phyloP scores from a whole-genome alignment of 2,329 filamentous ascomycete genomes.

The Botryotinia convoluta region DNA sequence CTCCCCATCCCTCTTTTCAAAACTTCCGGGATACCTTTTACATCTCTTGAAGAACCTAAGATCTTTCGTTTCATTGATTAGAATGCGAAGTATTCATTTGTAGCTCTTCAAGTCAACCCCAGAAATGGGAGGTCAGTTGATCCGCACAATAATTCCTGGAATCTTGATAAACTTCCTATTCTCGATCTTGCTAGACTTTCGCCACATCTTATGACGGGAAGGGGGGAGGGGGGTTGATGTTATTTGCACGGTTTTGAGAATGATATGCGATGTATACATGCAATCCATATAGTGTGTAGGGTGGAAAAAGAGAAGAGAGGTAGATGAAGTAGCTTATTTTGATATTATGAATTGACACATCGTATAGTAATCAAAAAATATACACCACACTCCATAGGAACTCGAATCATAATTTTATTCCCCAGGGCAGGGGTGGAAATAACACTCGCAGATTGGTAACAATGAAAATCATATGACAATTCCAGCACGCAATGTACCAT shows the following conservation, averaged over 20 bases:
- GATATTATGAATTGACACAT: too few species aligned
- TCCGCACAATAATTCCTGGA: too few species aligned
- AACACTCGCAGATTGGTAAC: too few species aligned
- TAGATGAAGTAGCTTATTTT: rapidly evolving
- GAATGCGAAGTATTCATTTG: too few species aligned
- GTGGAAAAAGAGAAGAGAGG: background rate
- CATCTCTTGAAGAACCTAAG: background rate
- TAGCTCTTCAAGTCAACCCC: rapidly evolving
- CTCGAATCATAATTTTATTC: too few species aligned
- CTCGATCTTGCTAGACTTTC: background rate
- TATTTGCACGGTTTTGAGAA: background rate
- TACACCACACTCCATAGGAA: background rate
- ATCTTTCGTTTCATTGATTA: background rate
- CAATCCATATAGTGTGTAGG: too few species aligned
- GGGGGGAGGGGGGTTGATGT: background rate
- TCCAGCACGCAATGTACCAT: background rate
- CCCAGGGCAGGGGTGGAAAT: too few species aligned
- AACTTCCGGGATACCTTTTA: background rate
- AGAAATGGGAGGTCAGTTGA: too few species aligned
- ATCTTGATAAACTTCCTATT: background rate
- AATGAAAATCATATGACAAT: too few species aligned
- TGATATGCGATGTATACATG: background rate
- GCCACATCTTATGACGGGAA: background rate
- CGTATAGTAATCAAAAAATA: too few species aligned
- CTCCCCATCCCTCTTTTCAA: background rate